A percentile compares a stretch with the other conserved stretches of the same genome.
These are phyloP conservation scores for Heterobasidion irregulare DNA, from an alignment of 1,284 basidiomycete genomes.

Conservation along the genomic window DNA sequence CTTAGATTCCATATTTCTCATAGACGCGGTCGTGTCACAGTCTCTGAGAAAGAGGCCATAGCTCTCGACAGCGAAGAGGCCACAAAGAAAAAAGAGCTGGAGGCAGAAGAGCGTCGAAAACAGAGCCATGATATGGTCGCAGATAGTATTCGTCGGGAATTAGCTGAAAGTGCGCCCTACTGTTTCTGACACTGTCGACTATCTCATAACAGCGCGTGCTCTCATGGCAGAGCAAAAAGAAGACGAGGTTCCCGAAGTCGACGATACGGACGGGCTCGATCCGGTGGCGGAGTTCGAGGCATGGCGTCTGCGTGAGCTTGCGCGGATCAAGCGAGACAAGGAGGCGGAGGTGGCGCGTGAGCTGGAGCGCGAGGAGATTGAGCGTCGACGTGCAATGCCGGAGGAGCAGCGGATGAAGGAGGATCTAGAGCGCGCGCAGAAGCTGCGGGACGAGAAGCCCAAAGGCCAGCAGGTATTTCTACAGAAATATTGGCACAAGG, in stretches of 20 bases:
- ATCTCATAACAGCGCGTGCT: constrained; percentile 1
- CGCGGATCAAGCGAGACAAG: constrained; percentile 86
- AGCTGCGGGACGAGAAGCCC: constrained; percentile 74
- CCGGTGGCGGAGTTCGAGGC: constrained; percentile 90
- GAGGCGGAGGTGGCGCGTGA: constrained; percentile 75
- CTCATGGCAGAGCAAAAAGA: constrained; percentile 70
- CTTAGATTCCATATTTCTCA: constrained; percentile 2
- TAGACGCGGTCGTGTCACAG: constrained; percentile 67
- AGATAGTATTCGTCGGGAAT: constrained; percentile 76
- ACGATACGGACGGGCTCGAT: constrained; percentile 93
- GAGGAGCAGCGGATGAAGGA: constrained; percentile 88
- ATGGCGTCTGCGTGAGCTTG: constrained; percentile 91
- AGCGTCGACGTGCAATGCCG: constrained; percentile 83
- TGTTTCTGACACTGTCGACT: not conserved
- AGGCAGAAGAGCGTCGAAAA: constrained; percentile 68
- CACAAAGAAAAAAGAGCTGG: constrained; percentile 49
- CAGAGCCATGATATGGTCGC: constrained; percentile 84
- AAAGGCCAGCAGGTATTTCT: constrained; percentile 88
- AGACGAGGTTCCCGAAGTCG: constrained; percentile 77
- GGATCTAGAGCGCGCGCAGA: constrained; percentile 80
- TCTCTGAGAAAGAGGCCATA: constrained; percentile 55
- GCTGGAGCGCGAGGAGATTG: constrained; percentile 83
- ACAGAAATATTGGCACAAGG: constrained; percentile 99
- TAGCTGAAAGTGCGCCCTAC: constrained; percentile 64
- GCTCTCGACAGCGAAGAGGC: constrained; percentile 67